Conservation (phyloP, 2,329 filamentous ascomycete species). For the Exophiala spinifera region DNA sequence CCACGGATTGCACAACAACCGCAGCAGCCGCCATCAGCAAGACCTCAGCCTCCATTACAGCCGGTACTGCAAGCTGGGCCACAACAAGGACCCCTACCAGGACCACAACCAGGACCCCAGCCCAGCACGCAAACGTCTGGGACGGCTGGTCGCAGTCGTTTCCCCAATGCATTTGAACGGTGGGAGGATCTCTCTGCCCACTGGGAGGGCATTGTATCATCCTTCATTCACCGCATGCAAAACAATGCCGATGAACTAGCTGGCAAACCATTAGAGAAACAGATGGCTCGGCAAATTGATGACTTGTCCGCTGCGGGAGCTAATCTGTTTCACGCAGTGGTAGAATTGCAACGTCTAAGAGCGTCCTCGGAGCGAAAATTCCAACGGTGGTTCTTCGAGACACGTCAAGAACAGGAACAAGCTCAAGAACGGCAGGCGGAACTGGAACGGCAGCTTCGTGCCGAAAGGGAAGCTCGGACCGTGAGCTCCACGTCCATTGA, state of each 20-base stretch:
- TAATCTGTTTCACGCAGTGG: constrained; percentile 95
- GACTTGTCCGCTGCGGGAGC: constrained; percentile 96
- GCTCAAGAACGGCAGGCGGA: constrained; percentile 77
- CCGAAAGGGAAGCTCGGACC: constrained; percentile 69
- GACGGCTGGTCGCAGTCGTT: constrained; percentile 13
- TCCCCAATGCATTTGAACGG: constrained; percentile 94
- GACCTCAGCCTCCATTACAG: constrained; percentile 23
- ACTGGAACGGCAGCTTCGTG: constrained; percentile 70
- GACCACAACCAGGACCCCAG: constrained; percentile 36
- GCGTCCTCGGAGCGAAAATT: constrained; percentile 97
- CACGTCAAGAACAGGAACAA: constrained; percentile 80
- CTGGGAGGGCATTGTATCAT: constrained; percentile 95
- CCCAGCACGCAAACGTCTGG: constrained; percentile 28
- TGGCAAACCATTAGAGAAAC: constrained; percentile 76
- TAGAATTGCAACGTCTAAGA: constrained; percentile 87
- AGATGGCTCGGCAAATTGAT: constrained; percentile 89
- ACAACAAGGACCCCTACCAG: constrained; percentile 34
- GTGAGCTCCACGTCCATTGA: constrained; percentile 60
- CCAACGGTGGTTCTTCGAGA: constrained; percentile 98
- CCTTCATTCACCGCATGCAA: constrained; percentile 92
- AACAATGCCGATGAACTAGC: constrained; percentile 84
- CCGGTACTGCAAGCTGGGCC: constrained; percentile 1
- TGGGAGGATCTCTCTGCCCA: constrained; percentile 97
- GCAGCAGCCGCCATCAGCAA: constrained; percentile 30
- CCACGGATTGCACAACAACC: constrained; percentile 20